Percentiles rank a stretch among this genome's conserved stretches.
Evolutionary conservation across 139 green algal species (phyloP).

Genomic region (Chlorella sp.): DNA sequence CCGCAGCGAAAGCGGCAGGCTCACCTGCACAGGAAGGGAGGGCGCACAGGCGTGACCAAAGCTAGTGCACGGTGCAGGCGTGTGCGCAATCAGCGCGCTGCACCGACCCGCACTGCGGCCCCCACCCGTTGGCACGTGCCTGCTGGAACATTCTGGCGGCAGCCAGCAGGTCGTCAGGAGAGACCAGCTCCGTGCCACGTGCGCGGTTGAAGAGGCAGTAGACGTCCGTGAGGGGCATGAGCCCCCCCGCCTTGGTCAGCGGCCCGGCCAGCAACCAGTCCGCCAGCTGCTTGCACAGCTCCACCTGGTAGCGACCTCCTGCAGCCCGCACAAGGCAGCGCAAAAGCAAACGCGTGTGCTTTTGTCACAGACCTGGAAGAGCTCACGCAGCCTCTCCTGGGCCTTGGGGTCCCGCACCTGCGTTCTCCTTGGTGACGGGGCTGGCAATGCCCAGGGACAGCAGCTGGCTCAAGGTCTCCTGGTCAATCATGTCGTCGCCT

Average conservation of each 20-base stretch:
- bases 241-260: constrained; percentile 59
- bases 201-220: constrained; percentile 96
- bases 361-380: neutral
- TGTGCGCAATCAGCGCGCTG: too few species aligned
- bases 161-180: constrained; percentile 87
- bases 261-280: constrained; percentile 64
- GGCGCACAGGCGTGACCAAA: neutral
- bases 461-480: constrained; percentile 70
- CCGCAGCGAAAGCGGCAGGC: constrained; percentile 42
- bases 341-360: neutral
- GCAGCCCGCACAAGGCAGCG: too few species aligned
- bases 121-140: too few species aligned
- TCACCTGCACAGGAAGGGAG: constrained; percentile 17
- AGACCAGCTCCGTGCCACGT: constrained; percentile 86
- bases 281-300: constrained; percentile 82
- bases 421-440: constrained; percentile 82
- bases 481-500: constrained; percentile 45
- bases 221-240: constrained; percentile 86
- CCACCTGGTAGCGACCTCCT: constrained; percentile 71
- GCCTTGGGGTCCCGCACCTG: too few species aligned
- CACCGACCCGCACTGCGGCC: too few species aligned
- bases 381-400: neutral
- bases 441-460: constrained; percentile 79
- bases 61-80: neutral
- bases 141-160: constrained; percentile 42